Percentiles rank a stretch among this genome's conserved stretches.
Conservation (phyloP, 805 yeast species). For the Dipodascus albidus region DNA sequence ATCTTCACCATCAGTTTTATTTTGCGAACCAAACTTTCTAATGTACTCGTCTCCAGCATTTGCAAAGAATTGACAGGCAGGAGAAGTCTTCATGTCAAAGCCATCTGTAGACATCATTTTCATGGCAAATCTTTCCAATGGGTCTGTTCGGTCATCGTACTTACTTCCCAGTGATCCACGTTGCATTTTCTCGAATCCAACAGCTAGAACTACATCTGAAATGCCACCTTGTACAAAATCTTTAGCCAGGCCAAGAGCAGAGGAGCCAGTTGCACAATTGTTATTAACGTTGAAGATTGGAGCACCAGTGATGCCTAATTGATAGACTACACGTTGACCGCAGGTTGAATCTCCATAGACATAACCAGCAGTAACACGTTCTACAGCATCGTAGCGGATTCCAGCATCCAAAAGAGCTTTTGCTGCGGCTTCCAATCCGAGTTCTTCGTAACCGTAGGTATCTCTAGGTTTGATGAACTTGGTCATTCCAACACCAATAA, state of each 20-base stretch:
- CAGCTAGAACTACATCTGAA: conserved; percentile 16
- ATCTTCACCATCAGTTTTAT: conserved; percentile 7
- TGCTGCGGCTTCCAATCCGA: conserved; percentile 18
- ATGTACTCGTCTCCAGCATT: conserved; percentile 17
- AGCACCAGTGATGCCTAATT: conserved; percentile 19
- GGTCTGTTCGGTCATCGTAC: conserved; percentile 16
- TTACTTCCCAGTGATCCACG: conserved; percentile 15
- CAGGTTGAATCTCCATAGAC: conserved; percentile 18
- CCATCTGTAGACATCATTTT: conserved; percentile 1
- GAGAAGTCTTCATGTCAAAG: conserved; percentile 15
- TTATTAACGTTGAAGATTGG: conserved; percentile 19
- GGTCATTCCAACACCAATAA: conserved; percentile 21
- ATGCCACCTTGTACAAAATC: conserved; percentile 14
- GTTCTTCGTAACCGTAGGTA: conserved; percentile 14
- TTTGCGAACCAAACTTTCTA: conserved; percentile 10
- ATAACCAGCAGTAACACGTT: conserved; percentile 15
- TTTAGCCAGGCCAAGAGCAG: conserved; percentile 15
- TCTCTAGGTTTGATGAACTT: conserved; percentile 19
- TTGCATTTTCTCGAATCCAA: conserved; percentile 19
- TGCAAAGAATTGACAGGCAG: conserved; percentile 17
- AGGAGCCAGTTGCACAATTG: conserved; percentile 19
- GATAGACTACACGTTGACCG: conserved; percentile 18
- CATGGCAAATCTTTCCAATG: conserved; percentile 10
- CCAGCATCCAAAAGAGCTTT: conserved; percentile 19
- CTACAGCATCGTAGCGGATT: conserved; percentile 16